Conservation (phyloP, 306 rosid species). For the Cucurbita maxima region DNA sequence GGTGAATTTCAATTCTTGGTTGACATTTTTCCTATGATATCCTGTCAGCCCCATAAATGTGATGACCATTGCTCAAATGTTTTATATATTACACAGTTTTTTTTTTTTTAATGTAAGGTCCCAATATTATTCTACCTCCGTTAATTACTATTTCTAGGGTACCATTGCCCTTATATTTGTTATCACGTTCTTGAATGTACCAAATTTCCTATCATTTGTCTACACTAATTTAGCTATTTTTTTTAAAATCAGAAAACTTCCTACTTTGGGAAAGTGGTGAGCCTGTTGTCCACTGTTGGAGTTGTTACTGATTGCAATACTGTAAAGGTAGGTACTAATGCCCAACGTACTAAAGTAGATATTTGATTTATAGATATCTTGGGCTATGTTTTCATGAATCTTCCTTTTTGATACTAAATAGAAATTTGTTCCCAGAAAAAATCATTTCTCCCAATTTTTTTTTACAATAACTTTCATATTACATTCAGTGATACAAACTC, state of each 20-base stretch:
- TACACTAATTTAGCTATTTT: not conserved
- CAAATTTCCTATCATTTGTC: not conserved
- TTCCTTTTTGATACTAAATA: not conserved
- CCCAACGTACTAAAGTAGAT: not conserved
- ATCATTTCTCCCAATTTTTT: not conserved
- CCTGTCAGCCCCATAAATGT: not conserved
- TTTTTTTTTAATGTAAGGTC: not conserved
- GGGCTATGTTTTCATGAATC: not conserved
- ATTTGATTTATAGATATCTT: not conserved
- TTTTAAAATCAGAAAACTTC: constrained; percentile 22
- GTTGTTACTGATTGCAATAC: constrained; percentile 24
- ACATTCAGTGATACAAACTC: not conserved
- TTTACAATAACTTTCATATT: not conserved
- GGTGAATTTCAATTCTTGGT: constrained; percentile 18
- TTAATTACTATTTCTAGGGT: not conserved
- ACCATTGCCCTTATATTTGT: not conserved
- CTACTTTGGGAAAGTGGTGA: constrained; percentile 26
- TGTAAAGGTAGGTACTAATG: constrained; percentile 23
- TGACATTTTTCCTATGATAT: not conserved
- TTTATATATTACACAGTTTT: not conserved
- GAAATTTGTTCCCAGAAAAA: not conserved
- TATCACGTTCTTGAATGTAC: not conserved
- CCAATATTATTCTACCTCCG: not conserved
- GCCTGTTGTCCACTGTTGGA: constrained; percentile 32
- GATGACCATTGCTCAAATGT: not conserved